A percentile compares a stretch with the other conserved stretches of the same genome.
Evolutionary conservation across 495 filamentous ascomycete genomes (phyloP).

Genomic region (Darksidea phi): DNA sequence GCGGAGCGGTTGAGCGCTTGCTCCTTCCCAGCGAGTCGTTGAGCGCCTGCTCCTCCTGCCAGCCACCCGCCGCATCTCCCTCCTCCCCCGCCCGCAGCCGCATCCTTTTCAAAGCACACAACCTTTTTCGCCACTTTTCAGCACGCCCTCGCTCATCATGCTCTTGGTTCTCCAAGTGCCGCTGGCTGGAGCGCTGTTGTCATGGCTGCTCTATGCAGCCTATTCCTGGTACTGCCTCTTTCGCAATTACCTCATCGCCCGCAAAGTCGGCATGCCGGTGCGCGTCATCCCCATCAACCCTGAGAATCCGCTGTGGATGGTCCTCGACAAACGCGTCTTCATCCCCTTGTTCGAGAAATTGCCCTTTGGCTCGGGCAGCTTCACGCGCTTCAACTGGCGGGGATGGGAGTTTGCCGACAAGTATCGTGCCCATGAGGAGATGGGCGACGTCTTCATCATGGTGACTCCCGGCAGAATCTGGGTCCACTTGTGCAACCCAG

Average conservation of each 20-base stretch:
- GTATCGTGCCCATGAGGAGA: constrained; percentile 9
- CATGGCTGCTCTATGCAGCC: too few species aligned
- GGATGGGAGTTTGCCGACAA: constrained; percentile 31
- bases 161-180: too few species aligned
- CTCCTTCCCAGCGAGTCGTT: too few species aligned
- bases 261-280: constrained; percentile 28
- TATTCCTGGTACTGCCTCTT: constrained; percentile 5
- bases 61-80: too few species aligned
- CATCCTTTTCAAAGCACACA: too few species aligned
- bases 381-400: constrained; percentile 11
- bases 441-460: constrained; percentile 26
- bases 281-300: constrained; percentile 37
- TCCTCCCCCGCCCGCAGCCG: too few species aligned
- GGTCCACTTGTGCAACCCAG: constrained; percentile 15
- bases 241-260: constrained; percentile 17
- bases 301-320: constrained; percentile 40
- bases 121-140: too few species aligned
- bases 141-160: too few species aligned
- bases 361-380: constrained; percentile 21
- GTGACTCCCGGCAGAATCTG: constrained; percentile 30
- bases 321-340: constrained; percentile 17
- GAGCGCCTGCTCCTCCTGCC: too few species aligned
- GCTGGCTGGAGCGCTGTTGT: too few species aligned
- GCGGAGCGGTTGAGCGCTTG: too few species aligned
- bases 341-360: constrained; percentile 12